Evolutionary conservation across 257 asterid species (phyloP).

Genomic region (Salvia hispanica): DNA sequence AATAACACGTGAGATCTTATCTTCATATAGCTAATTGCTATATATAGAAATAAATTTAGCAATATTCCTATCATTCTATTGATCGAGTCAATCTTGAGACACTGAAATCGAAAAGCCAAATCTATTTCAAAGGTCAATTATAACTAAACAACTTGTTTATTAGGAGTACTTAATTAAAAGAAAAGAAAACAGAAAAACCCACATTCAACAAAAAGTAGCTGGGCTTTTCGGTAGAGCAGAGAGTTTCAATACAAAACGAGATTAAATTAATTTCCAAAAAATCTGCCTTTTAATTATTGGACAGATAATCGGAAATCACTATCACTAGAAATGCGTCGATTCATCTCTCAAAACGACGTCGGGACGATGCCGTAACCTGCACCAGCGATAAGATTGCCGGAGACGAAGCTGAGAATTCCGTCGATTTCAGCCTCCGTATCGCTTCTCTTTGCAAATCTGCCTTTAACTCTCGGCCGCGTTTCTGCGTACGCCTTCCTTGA

Average conservation of each 20-base stretch:
- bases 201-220: not conserved
- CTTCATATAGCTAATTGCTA: not conserved
- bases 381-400: constrained; percentile 36
- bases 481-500: constrained; percentile 84
- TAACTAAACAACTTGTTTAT: not conserved
- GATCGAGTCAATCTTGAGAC: not conserved
- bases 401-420: constrained; percentile 34
- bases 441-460: constrained; percentile 66
- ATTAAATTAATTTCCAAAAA: not conserved
- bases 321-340: not conserved
- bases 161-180: no score
- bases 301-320: constrained; percentile 12
- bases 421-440: constrained; percentile 43
- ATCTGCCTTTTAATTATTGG: constrained; percentile 17
- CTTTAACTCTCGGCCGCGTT: constrained; percentile 76
- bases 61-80: not conserved
- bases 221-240: not conserved
- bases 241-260: not conserved
- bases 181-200: not conserved
- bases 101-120: not conserved
- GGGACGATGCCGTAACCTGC: constrained; percentile 54
- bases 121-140: not conserved
- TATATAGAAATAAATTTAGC: not conserved
- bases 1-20: not conserved
- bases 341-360: constrained; percentile 31